A percentile compares a stretch with the other conserved stretches of the same genome.
phyloP scores from a whole-genome alignment of 768 basidiomycete species.

The Leccinum olivaceopallidum region DNA sequence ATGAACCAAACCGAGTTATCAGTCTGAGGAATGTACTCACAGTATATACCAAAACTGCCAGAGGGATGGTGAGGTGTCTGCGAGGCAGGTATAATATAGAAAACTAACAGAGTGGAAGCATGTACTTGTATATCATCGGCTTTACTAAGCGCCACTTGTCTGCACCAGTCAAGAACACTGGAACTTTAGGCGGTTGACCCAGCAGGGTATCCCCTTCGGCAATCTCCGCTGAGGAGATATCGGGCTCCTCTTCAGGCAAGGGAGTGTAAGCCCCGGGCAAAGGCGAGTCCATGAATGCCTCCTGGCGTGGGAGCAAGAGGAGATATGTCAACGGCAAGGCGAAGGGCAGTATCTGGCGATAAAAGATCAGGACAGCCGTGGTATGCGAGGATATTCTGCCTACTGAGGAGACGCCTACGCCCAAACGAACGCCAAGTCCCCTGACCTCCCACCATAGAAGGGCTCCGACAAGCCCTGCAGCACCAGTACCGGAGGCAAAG shows the following conservation, averaged over 20 bases:
- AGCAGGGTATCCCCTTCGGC: constrained; percentile 33
- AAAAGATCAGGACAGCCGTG: neutral
- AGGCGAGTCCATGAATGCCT: constrained; percentile 47
- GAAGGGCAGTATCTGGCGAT: constrained; percentile 72
- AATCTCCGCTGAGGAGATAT: constrained; percentile 20
- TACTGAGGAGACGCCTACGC: constrained; percentile 83
- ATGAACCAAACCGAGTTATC: neutral
- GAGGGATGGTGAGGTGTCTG: constrained; percentile 14
- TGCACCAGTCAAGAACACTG: constrained; percentile 53
- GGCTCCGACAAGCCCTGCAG: constrained; percentile 90
- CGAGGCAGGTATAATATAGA: neutral
- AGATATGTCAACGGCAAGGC: constrained; percentile 77
- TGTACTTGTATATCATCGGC: constrained; percentile 80
- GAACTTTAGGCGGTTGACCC: constrained; percentile 38
- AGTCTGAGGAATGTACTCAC: constrained; percentile 39
- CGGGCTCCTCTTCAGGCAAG: constrained; percentile 36
- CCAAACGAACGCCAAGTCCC: constrained; percentile 76
- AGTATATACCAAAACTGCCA: constrained; percentile 57
- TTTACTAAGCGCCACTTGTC: constrained; percentile 84
- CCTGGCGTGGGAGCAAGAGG: constrained; percentile 68
- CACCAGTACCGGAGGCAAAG: constrained; percentile 93
- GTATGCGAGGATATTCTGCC: constrained; percentile 24
- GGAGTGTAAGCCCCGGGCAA: constrained; percentile 38
- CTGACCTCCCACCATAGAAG: constrained; percentile 95
- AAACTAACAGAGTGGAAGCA: constrained; percentile 88